A percentile compares a stretch with the other conserved stretches of the same genome.
Evolutionary conservation across 129 eudicot genomes (phyloP).

Genomic region (Ambrosia trifida): DNA sequence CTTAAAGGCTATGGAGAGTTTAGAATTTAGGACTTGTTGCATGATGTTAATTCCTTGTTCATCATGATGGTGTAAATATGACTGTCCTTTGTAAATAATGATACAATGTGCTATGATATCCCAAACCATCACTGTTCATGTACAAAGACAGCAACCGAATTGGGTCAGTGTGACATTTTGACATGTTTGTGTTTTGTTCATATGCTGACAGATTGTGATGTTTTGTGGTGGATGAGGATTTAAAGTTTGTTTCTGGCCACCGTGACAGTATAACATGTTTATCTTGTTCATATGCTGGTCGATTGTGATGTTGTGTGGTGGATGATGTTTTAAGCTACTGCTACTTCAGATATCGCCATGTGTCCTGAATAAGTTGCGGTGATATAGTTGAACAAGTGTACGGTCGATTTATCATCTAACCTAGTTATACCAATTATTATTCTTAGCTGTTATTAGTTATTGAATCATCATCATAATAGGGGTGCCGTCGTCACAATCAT

Average conservation of each 20-base stretch:
- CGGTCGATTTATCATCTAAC: background rate
- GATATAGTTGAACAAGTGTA: background rate
- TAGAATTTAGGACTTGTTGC: background rate
- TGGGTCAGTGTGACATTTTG: background rate
- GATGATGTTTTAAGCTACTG: too few relatives aligned
- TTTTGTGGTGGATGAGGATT: conserved; percentile 10
- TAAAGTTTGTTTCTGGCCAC: background rate
- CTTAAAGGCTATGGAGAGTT: background rate
- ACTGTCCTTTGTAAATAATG: conserved; percentile 17
- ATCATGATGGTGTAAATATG: conserved; percentile 26
- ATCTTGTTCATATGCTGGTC: too few relatives aligned
- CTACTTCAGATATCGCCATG: background rate
- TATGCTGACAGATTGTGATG: conserved; percentile 3
- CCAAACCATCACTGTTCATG: background rate
- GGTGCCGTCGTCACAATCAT: too few relatives aligned
- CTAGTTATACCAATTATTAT: too few relatives aligned
- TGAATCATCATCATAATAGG: background rate
- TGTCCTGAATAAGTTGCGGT: background rate
- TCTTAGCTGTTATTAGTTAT: background rate
- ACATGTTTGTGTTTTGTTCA: conserved; percentile 21
- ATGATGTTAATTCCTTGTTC: conserved; percentile 20
- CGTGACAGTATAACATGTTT: too few relatives aligned
- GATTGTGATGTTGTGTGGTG: too few relatives aligned
- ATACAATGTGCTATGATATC: conserved; percentile 11
- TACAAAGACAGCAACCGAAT: background rate